phyloP scores from a whole-genome alignment of 202 grass and related monocot species.

The Schoenoplectus tabernaemontani region DNA sequence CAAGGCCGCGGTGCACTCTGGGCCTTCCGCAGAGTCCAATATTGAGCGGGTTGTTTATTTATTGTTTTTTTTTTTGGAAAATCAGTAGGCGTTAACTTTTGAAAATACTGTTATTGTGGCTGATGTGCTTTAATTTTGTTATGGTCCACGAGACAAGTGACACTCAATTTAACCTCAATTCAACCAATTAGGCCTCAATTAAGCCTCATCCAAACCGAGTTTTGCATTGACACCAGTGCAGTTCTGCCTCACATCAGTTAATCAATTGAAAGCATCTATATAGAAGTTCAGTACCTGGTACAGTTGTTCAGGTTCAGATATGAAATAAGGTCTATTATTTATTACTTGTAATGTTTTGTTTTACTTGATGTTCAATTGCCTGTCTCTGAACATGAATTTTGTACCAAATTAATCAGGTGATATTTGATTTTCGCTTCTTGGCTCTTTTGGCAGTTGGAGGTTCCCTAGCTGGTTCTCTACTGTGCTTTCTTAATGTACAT shows the following conservation, averaged over 20 bases:
- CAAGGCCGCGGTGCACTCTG: constrained; percentile 4
- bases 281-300: not conserved
- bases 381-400: not conserved
- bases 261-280: not conserved
- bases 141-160: not conserved
- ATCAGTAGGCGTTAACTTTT: not conserved
- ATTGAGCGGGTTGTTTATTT: constrained; percentile 51
- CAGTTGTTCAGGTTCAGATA: not conserved
- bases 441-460: constrained; percentile 84
- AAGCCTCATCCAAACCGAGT: not conserved
- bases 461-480: constrained; percentile 67
- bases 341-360: not conserved
- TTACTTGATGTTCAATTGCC: not conserved
- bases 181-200: not conserved
- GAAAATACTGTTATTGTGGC: not conserved
- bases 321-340: not conserved
- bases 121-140: no score
- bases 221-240: not conserved
- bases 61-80: not conserved
- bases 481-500: constrained; percentile 93
- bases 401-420: constrained; percentile 37
- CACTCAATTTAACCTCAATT: not conserved
- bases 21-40: constrained; percentile 44
- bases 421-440: constrained; percentile 96
- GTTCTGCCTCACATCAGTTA: not conserved